phyloP scores from a whole-genome alignment of 129 eudicot genomes.

The Saussurea involucrata region DNA sequence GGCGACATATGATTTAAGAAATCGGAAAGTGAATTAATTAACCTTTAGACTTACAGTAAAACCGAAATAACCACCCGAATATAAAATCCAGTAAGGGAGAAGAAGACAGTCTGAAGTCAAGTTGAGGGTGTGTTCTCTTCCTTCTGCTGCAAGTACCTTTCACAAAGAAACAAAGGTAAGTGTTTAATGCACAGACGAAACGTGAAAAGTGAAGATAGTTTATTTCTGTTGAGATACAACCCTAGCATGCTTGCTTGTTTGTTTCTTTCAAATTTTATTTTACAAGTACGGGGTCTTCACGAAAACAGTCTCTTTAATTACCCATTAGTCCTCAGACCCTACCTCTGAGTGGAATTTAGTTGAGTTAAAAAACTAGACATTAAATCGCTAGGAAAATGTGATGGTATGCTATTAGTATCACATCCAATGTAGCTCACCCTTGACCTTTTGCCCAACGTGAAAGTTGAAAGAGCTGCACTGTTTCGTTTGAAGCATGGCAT shows the following conservation, averaged over 20 bases:
- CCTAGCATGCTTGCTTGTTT: not conserved
- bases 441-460: slow-evolving; percentile 90
- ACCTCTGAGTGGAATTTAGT: not conserved
- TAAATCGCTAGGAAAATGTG: not conserved
- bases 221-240: not conserved
- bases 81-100: not conserved
- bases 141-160: slow-evolving; percentile 28
- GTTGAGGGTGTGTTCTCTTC: slow-evolving; percentile 16
- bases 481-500: slow-evolving; percentile 88
- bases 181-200: not conserved
- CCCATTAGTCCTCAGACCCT: not conserved
- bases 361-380: not conserved
- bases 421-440: slow-evolving; percentile 44
- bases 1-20: not conserved
- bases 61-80: not conserved
- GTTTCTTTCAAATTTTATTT: not conserved
- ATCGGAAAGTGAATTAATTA: not conserved
- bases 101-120: slow-evolving; percentile 9
- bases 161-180: not conserved
- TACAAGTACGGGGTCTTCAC: not conserved
- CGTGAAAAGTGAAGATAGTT: not conserved
- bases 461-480: slow-evolving; percentile 79
- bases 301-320: not conserved
- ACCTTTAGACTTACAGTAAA: not conserved
- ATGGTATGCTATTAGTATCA: not conserved